Conservation (phyloP, 164 flowering plant species). For the Litsea cubeba region DNA sequence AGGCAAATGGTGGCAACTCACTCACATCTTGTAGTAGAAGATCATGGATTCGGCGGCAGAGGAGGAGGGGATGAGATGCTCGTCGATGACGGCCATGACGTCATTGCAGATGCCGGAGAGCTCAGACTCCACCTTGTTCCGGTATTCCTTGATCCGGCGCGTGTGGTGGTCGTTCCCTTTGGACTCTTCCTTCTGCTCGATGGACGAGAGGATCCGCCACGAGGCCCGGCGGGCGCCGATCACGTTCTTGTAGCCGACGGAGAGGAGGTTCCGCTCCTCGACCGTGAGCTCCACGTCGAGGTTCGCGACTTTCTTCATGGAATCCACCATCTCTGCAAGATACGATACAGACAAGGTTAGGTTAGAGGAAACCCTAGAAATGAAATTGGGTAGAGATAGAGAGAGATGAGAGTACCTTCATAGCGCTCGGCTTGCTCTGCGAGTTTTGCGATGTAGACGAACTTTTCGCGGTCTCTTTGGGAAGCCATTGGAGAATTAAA, state of each 20-base stretch:
- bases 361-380: not conserved
- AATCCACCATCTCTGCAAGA: constrained; percentile 75
- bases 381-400: not conserved
- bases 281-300: constrained; percentile 72
- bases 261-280: constrained; percentile 82
- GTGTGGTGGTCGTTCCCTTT: constrained; percentile 79
- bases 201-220: constrained; percentile 89
- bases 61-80: constrained; percentile 73
- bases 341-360: no score
- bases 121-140: constrained; percentile 83
- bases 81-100: constrained; percentile 66
- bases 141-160: constrained; percentile 58
- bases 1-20: not conserved
- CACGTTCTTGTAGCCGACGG: constrained; percentile 89
- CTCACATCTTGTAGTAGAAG: constrained; percentile 89
- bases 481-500: constrained; percentile 16
- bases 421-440: not conserved
- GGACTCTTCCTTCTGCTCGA: constrained; percentile 86
- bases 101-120: constrained; percentile 73
- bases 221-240: constrained; percentile 88
- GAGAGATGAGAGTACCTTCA: no score
- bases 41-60: constrained; percentile 65
- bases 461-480: constrained; percentile 20
- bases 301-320: constrained; percentile 72
- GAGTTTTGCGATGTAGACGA: constrained; percentile 21